Evolutionary conservation across 331 rosid genomes (phyloP).

Genomic region (Saraca asoca): DNA sequence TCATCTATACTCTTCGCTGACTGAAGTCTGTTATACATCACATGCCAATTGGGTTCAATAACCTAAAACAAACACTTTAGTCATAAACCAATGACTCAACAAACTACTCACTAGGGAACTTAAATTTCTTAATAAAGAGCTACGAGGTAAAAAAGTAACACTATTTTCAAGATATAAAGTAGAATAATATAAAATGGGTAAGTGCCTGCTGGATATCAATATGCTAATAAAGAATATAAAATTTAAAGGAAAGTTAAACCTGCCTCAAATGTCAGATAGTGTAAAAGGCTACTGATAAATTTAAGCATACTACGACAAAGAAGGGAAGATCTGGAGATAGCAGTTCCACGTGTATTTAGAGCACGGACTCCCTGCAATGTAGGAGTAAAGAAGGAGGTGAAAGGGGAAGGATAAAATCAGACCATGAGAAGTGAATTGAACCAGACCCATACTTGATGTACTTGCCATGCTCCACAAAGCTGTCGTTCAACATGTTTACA

Average conservation of each 20-base stretch:
- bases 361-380: conserved; percentile 76
- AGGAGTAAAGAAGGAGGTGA: conserved; percentile 26
- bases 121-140: conserved; percentile 16
- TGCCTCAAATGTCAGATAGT: conserved; percentile 96
- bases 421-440: conserved; percentile 14
- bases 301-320: conserved; percentile 97
- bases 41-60: conserved; percentile 95
- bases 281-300: conserved; percentile 87
- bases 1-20: conserved; percentile 93
- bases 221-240: not conserved
- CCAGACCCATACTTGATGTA: conserved; percentile 73
- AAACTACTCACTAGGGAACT: conserved; percentile 29
- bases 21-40: conserved; percentile 84
- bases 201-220: not conserved
- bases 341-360: conserved; percentile 80
- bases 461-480: conserved; percentile 98
- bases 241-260: conserved; percentile 39
- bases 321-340: conserved; percentile 88
- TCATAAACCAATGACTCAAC: conserved; percentile 26
- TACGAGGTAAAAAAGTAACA: not conserved
- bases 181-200: not conserved
- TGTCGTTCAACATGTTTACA: conserved; percentile 96
- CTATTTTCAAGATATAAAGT: conserved; percentile 1
- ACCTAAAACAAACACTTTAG: conserved; percentile 57
- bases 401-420: conserved; percentile 22